A percentile compares a stretch with the other conserved stretches of the same genome.
Evolutionary conservation across 108 stramenopile species (phyloP).

Genomic region (Asterionellopsis glacialis): DNA sequence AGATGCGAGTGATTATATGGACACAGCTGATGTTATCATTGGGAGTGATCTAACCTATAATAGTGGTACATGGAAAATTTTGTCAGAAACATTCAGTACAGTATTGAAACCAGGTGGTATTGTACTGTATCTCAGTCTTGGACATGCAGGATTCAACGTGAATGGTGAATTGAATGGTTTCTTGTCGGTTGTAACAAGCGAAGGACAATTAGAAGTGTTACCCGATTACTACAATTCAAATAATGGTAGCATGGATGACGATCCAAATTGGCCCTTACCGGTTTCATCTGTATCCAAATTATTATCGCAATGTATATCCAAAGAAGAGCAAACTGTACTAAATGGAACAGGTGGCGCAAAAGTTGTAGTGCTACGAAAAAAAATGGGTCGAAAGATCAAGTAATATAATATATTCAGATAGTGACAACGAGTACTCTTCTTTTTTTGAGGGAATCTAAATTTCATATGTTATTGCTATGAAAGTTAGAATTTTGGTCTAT

Average conservation of each 20-base stretch:
- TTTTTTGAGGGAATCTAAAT: too few species aligned
- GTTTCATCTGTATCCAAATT: background rate
- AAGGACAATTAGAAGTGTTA: background rate
- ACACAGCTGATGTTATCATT: constrained; percentile 43
- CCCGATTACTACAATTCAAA: too few species aligned
- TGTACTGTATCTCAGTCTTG: constrained; percentile 53
- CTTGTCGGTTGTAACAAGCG: constrained; percentile 29
- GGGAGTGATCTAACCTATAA: constrained; percentile 75
- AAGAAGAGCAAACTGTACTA: constrained; percentile 5
- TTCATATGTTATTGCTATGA: too few species aligned
- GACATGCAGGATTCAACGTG: constrained; percentile 72
- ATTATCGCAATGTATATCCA: background rate
- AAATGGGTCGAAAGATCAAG: background rate
- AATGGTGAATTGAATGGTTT: constrained; percentile 61
- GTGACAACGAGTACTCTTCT: too few species aligned
- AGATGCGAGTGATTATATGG: constrained; percentile 42
- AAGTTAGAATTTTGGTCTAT: too few species aligned
- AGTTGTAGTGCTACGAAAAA: constrained; percentile 13
- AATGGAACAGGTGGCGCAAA: constrained; percentile 9
- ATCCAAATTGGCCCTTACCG: background rate
- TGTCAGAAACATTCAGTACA: constrained; percentile 57
- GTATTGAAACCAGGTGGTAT: constrained; percentile 42
- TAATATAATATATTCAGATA: too few species aligned
- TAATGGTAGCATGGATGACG: background rate
- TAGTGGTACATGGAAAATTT: constrained; percentile 44